These are phyloP conservation scores for Coprinopsis cinerea DNA, from an alignment of 768 basidiomycete genomes.

Conservation along the genomic window DNA sequence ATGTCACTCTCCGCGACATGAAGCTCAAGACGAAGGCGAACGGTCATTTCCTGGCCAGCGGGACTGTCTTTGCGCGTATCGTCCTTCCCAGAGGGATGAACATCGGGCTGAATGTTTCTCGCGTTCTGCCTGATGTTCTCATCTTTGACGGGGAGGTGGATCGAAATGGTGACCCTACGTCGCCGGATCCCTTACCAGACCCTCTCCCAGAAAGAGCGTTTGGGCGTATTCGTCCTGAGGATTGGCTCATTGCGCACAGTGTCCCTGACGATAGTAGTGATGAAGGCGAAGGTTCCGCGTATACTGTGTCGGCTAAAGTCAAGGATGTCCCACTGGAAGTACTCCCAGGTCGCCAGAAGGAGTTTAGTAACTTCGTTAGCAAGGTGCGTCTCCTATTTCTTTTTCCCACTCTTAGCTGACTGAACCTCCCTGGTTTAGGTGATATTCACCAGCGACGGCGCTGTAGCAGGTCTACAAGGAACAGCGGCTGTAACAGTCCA, in stretches of 20 bases:
- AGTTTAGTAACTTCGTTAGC: conserved; percentile 69
- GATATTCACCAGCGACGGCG: conserved; percentile 61
- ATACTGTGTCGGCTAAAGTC: conserved; percentile 58
- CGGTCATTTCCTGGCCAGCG: conserved; percentile 56
- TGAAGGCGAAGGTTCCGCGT: conserved; percentile 47
- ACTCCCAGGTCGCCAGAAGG: conserved; percentile 68
- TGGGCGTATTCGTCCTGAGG: conserved; percentile 64
- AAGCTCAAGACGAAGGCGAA: conserved; percentile 45
- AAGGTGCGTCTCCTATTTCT: conserved; percentile 43
- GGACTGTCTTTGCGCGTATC: conserved; percentile 56
- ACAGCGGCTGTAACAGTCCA: conserved; percentile 53
- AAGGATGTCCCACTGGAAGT: conserved; percentile 73
- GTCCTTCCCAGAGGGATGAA: conserved; percentile 69
- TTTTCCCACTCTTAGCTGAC: conserved; percentile 6
- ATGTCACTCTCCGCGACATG: conserved; percentile 76
- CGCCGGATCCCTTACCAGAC: conserved; percentile 34
- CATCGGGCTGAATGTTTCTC: conserved; percentile 54
- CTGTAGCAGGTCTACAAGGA: conserved; percentile 63
- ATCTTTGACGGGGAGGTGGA: conserved; percentile 66
- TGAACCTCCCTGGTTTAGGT: conserved; percentile 36
- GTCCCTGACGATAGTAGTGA: conserved; percentile 22
- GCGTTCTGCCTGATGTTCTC: conserved; percentile 69
- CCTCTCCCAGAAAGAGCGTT: conserved; percentile 72
- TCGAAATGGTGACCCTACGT: background rate
- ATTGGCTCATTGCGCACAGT: conserved; percentile 53